Conservation (phyloP, 768 basidiomycete species). For the Fomitopsis serialis region DNA sequence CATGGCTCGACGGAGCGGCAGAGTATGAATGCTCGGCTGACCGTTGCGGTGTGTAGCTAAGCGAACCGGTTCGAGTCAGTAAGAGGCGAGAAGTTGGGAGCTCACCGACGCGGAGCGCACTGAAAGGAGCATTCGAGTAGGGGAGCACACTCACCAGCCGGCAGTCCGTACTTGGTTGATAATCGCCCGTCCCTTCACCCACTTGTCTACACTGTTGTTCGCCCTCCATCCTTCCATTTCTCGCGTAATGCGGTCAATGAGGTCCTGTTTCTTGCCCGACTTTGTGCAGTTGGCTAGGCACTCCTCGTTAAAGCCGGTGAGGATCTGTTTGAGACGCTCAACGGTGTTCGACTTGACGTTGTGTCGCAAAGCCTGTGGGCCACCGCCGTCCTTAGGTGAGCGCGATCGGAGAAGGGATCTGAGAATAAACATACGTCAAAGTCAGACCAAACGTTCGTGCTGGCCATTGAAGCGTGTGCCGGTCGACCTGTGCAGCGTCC, state of each 20-base stretch:
- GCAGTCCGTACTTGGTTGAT: constrained; percentile 58
- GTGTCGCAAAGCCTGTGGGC: constrained; percentile 60
- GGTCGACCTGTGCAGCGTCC: background rate
- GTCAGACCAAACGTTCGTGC: constrained; percentile 58
- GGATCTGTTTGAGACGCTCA: constrained; percentile 79
- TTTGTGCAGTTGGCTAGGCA: constrained; percentile 63
- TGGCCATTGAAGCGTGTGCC: constrained; percentile 43
- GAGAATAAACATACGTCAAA: constrained; percentile 53
- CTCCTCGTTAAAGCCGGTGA: constrained; percentile 74
- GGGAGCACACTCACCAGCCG: constrained; percentile 53
- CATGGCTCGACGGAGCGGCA: constrained; percentile 2
- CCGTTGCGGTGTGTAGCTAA: constrained; percentile 10
- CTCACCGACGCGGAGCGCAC: background rate
- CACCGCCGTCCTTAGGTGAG: background rate
- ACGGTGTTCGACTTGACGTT: constrained; percentile 75
- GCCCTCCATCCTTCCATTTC: constrained; percentile 59
- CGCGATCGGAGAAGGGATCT: constrained; percentile 1
- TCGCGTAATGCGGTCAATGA: constrained; percentile 68
- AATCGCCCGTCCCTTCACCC: constrained; percentile 63
- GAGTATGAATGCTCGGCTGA: constrained; percentile 8
- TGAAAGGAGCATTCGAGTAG: background rate
- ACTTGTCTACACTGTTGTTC: constrained; percentile 54
- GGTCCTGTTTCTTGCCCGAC: constrained; percentile 82
- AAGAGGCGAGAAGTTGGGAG: background rate
- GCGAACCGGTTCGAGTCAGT: background rate